phyloP scores from a whole-genome alignment of 106 monocot species.

The Dioscorea alata region DNA sequence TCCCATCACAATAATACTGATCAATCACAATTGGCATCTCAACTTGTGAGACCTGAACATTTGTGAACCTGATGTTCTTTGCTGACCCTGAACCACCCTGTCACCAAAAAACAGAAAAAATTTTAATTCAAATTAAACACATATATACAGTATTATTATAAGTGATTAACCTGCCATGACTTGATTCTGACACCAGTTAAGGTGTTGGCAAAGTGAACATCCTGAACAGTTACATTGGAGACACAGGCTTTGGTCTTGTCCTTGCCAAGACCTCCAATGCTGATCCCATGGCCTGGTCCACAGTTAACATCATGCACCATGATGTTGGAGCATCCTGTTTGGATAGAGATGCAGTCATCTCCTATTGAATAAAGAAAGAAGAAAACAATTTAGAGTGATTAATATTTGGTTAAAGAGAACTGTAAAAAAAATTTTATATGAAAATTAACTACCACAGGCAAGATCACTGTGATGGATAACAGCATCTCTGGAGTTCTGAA shows the following conservation, averaged over 20 bases:
- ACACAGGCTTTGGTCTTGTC: slow-evolving; percentile 34
- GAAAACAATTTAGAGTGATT: neutral
- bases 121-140: too few species aligned
- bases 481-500: slow-evolving; percentile 41
- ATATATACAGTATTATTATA: too few species aligned
- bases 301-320: slow-evolving; percentile 29
- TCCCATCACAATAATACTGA: slow-evolving; percentile 38
- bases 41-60: slow-evolving; percentile 32
- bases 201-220: slow-evolving; percentile 22
- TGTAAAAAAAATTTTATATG: neutral
- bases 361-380: slow-evolving; percentile 11
- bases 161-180: slow-evolving; percentile 48
- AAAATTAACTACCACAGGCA: slow-evolving; percentile 31
- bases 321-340: slow-evolving; percentile 38
- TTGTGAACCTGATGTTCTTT: slow-evolving; percentile 23
- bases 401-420: neutral
- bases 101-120: neutral
- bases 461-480: slow-evolving; percentile 28
- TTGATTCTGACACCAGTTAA: slow-evolving; percentile 48
- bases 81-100: slow-evolving; percentile 48
- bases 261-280: slow-evolving; percentile 48
- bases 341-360: slow-evolving; percentile 56
- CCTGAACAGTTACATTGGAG: slow-evolving; percentile 27
- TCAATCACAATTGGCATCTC: slow-evolving; percentile 42
- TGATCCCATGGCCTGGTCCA: slow-evolving; percentile 57